These are phyloP conservation scores for Leishmania aethiopica DNA, from an alignment of 208 protist genomes.

Conservation along the genomic window DNA sequence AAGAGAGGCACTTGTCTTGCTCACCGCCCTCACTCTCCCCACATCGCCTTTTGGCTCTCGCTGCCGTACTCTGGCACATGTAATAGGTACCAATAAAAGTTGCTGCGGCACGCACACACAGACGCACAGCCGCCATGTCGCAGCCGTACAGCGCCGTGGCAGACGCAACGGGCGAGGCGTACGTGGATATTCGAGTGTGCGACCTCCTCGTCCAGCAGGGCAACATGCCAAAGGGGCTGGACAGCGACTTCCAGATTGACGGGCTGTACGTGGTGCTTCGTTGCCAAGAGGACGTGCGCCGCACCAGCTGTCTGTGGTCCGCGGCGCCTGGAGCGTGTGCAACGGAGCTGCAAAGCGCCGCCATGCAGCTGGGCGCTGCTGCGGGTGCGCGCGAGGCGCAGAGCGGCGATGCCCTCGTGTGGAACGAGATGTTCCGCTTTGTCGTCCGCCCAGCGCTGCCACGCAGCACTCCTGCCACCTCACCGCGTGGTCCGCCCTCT, in stretches of 20 bases:
- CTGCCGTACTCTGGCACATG: not conserved
- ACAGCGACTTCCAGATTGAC: constrained; percentile 41
- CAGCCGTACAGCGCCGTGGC: not conserved
- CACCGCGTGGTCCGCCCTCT: not conserved
- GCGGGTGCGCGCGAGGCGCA: not conserved
- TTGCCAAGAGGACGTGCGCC: constrained; percentile 40
- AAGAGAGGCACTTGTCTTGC: not conserved
- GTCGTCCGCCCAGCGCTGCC: constrained; percentile 2
- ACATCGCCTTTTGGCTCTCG: not conserved
- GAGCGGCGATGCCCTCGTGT: constrained; percentile 24
- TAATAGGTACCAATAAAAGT: not conserved
- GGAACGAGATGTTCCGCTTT: constrained; percentile 59
- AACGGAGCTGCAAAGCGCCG: not conserved
- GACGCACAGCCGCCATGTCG: not conserved
- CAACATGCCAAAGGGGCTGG: constrained; percentile 22
- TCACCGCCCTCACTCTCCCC: not conserved
- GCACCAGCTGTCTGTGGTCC: constrained; percentile 42
- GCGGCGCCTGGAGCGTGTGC: not conserved
- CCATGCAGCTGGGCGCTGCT: not conserved
- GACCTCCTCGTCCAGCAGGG: constrained; percentile 29
- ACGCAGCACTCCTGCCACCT: not conserved
- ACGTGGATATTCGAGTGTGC: constrained; percentile 47
- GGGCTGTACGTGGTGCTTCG: constrained; percentile 73
- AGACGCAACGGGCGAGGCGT: not conserved
- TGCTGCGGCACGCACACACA: not conserved